phyloP scores from a whole-genome alignment of 179 eudicot species.

The Monotropa hypopitys region DNA sequence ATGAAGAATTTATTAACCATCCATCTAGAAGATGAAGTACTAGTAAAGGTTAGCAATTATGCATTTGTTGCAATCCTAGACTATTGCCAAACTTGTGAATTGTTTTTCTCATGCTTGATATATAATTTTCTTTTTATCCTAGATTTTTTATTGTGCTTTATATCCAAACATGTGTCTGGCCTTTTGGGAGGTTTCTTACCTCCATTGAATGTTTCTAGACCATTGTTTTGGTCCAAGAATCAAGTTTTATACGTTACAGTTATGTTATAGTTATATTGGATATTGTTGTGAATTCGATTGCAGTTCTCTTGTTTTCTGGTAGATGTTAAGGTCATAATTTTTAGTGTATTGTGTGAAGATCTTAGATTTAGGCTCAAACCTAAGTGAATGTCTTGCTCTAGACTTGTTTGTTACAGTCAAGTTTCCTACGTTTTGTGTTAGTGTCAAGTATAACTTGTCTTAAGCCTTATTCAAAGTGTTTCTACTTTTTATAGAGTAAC shows the following conservation, averaged over 20 bases:
- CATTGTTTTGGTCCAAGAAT: background rate
- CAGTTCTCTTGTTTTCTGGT: background rate
- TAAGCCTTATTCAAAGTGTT: background rate
- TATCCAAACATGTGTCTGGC: background rate
- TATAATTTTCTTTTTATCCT: too few species aligned
- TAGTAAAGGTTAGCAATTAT: too few species aligned
- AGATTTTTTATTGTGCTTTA: too few species aligned
- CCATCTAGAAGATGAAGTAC: slow-evolving; percentile 67
- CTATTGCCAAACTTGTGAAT: too few species aligned
- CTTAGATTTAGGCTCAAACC: background rate
- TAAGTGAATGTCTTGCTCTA: background rate
- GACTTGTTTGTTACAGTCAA: background rate
- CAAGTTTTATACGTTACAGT: background rate
- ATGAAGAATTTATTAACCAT: slow-evolving; percentile 79
- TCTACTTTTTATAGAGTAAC: background rate
- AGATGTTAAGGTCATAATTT: background rate
- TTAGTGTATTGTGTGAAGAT: background rate
- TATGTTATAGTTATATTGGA: background rate
- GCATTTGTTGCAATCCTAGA: too few species aligned
- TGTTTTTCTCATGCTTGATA: too few species aligned
- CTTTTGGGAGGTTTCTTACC: background rate
- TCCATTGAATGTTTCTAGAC: background rate
- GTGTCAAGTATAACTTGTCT: background rate
- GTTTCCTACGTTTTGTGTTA: background rate
- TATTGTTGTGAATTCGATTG: background rate